These are phyloP conservation scores for Ogataea chonburiensis DNA, from an alignment of 805 yeast genomes.

Conservation along the genomic window DNA sequence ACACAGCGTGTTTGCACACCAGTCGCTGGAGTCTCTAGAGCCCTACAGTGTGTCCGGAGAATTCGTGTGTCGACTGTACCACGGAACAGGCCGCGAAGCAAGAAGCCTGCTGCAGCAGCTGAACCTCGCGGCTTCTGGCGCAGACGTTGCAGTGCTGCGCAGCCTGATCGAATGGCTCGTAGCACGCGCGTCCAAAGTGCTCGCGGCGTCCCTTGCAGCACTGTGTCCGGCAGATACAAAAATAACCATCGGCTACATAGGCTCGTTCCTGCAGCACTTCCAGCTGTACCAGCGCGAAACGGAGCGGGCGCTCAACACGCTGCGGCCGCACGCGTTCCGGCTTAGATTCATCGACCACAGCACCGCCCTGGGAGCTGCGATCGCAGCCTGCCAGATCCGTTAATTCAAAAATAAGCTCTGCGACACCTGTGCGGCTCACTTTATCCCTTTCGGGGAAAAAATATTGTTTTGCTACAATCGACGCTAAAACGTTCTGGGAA, in stretches of 20 bases:
- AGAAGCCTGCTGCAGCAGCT: background rate
- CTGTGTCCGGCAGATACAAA: conserved; percentile 19
- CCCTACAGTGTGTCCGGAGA: conserved; percentile 34
- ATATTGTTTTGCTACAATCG: too few species aligned
- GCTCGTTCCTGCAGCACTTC: conserved; percentile 50
- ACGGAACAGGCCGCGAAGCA: conserved; percentile 14
- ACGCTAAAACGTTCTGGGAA: conserved; percentile 5
- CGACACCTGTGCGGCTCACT: conserved; percentile 6
- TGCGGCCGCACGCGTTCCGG: conserved; percentile 1
- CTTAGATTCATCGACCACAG: conserved; percentile 12
- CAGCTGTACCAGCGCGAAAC: conserved; percentile 37
- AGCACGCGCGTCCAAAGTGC: conserved; percentile 43
- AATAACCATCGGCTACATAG: conserved; percentile 44
- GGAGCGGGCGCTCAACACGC: conserved; percentile 21
- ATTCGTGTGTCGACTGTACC: conserved; percentile 40
- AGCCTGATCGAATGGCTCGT: conserved; percentile 41
- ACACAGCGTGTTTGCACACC: conserved; percentile 12
- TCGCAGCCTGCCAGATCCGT: conserved; percentile 6
- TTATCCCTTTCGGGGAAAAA: conserved; percentile 3
- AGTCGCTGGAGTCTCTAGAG: conserved; percentile 1
- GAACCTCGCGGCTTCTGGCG: background rate
- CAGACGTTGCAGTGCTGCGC: conserved; percentile 1
- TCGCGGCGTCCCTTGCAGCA: conserved; percentile 43
- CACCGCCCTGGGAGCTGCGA: conserved; percentile 19
- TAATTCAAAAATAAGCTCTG: conserved; percentile 2